Evolutionary conservation across 495 filamentous ascomycete genomes (phyloP), one percentile per base, ranked within the genome.

Genomic region (Endocarpon pusillum): DNA sequence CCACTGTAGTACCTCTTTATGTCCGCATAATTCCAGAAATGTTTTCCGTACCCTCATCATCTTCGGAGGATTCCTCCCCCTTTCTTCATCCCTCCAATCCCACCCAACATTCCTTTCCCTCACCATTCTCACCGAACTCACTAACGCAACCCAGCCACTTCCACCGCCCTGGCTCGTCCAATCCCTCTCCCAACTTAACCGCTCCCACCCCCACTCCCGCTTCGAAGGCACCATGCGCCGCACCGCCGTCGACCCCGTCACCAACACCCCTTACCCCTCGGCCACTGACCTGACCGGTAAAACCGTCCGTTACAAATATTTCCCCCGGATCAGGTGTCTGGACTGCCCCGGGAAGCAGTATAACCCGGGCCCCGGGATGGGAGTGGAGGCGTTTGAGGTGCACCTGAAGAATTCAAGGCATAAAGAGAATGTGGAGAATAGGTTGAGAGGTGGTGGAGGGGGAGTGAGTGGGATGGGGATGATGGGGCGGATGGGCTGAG

Each of bases 271-370:
- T 3, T 39, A 56, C 5, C 62, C 72, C 3, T 46, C 61, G 4
- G 50, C 67, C 42, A 15, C 28, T 7, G 28, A 31, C 7, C 12
- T 17, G 12, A 17, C 28, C 4, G 46, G 53, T 6, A 49, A 56
- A 36, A 59, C 51, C 35, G 53, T 79, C 39, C 76, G 79, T 53
- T 79, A 71, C 27, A 69, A 77, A 53, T 91, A 71, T 40, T 62
- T 91, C 24, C 84, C 89, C 1, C 69, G 89, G 19, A 93, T 94
- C 35, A 67, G 76, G 21, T 97, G 89, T 47, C 68, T 72, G 26
- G 89, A 94, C 48, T 94, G 89, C 54, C 81, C 87, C 2, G 82
- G 84, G 21, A 94, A 94, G 51, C 57, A 92, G 20, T 97, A 97
- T 51, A 93, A 79, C 0, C 78, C 83, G 1, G 79, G 81, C 0